Evolutionary conservation across 345 rosid species (phyloP).

Genomic region (Populus simonii): DNA sequence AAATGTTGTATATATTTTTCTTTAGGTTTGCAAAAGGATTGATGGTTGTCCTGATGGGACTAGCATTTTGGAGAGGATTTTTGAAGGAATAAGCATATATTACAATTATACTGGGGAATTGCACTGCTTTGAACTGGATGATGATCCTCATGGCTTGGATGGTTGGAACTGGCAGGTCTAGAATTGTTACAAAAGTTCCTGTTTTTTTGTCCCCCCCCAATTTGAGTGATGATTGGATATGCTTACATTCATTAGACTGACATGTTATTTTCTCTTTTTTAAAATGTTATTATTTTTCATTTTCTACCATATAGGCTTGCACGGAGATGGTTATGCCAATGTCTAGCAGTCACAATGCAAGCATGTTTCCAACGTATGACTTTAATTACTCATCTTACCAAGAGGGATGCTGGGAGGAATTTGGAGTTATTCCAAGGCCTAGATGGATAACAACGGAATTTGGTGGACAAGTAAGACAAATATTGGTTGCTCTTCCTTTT

Average conservation of each 20-base stretch:
- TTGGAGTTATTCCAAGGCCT: constrained; percentile 67
- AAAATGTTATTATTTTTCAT: background rate
- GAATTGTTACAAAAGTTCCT: background rate
- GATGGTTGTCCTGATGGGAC: constrained; percentile 53
- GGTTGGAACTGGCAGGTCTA: constrained; percentile 96
- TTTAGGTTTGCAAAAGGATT: constrained; percentile 73
- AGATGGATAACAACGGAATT: constrained; percentile 79
- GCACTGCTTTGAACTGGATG: constrained; percentile 77
- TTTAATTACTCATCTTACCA: constrained; percentile 61
- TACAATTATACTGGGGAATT: constrained; percentile 78
- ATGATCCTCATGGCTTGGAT: constrained; percentile 91
- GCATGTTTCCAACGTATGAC: constrained; percentile 65
- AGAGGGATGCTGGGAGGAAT: constrained; percentile 64
- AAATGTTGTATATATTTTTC: constrained; percentile 7
- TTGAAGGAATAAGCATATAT: constrained; percentile 62
- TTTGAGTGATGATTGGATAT: background rate
- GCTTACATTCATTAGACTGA: background rate
- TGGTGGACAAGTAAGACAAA: constrained; percentile 78
- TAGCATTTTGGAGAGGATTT: constrained; percentile 65
- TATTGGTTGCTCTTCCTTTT: background rate
- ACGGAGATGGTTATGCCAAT: constrained; percentile 83
- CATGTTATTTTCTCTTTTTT: background rate
- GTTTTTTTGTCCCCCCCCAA: background rate
- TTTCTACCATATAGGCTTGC: constrained; percentile 56
- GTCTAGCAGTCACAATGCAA: constrained; percentile 58